These are phyloP conservation scores for Furcasterigmium sp. DNA, from an alignment of 2,329 filamentous ascomycete genomes.

Conservation along the genomic window DNA sequence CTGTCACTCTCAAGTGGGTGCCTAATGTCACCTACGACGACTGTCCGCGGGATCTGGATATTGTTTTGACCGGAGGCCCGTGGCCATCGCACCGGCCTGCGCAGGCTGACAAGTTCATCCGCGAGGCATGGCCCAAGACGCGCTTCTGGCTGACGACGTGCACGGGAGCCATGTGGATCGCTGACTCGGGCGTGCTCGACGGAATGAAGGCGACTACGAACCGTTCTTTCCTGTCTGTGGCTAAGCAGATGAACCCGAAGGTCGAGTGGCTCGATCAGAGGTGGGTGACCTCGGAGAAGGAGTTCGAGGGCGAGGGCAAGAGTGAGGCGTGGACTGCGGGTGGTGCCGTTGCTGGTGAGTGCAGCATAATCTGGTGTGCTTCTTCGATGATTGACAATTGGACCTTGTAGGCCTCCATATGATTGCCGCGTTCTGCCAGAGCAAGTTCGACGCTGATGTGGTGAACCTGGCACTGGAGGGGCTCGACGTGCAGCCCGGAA, in stretches of 20 bases:
- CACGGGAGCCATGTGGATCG: constrained; percentile 31
- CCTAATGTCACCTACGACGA: constrained; percentile 33
- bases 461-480: not conserved
- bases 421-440: not conserved
- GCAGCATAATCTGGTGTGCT: not conserved
- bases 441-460: not conserved
- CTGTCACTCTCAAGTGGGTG: constrained; percentile 22
- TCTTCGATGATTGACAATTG: not conserved
- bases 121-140: constrained; percentile 26
- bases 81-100: constrained; percentile 21
- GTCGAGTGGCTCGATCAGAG: constrained; percentile 30
- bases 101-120: constrained; percentile 26
- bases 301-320: constrained; percentile 16
- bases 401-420: not conserved
- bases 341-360: constrained; percentile 27
- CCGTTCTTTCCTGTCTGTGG: constrained; percentile 18
- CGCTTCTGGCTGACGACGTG: constrained; percentile 30
- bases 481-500: not conserved
- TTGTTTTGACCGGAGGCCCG: constrained; percentile 31
- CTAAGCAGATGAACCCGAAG: constrained; percentile 21
- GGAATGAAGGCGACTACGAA: constrained; percentile 34
- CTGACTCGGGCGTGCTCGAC: constrained; percentile 25
- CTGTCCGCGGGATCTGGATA: constrained; percentile 33
- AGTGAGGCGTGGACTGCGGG: constrained; percentile 31
- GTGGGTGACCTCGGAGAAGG: constrained; percentile 30